phyloP scores from a whole-genome alignment of 129 eudicot genomes.

The Tanacetum coccineum region DNA sequence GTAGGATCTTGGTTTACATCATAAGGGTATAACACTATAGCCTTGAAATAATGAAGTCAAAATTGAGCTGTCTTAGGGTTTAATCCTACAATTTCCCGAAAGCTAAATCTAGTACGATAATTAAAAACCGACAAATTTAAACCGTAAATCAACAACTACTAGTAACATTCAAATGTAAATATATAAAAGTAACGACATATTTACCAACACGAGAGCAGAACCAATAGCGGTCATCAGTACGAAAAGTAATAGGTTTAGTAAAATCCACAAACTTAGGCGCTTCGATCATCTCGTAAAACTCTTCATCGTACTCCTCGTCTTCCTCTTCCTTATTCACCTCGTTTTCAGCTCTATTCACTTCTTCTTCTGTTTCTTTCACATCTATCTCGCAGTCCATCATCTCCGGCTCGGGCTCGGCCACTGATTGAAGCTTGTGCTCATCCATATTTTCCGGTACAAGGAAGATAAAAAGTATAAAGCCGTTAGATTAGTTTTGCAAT shows the following conservation, averaged over 20 bases:
- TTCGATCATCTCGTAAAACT: slow-evolving; percentile 78
- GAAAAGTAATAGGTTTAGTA: slow-evolving; percentile 50
- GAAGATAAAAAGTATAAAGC: slow-evolving; percentile 21
- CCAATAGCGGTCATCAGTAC: slow-evolving; percentile 90
- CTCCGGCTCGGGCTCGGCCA: slow-evolving; percentile 2
- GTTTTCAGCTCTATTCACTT: too few species aligned
- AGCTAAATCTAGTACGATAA: slow-evolving; percentile 5
- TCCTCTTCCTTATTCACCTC: slow-evolving; percentile 17
- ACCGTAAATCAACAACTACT: slow-evolving; percentile 7
- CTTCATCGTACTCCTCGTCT: slow-evolving; percentile 39
- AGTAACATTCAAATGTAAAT: slow-evolving; percentile 5
- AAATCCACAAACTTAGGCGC: slow-evolving; percentile 96
- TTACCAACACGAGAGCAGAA: slow-evolving; percentile 94
- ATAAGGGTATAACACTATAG: too few species aligned
- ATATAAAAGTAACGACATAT: slow-evolving; percentile 13
- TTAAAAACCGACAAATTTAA: slow-evolving; percentile 7
- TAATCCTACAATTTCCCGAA: too few species aligned
- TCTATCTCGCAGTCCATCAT: background rate
- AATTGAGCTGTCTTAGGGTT: background rate
- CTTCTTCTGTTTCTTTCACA: background rate
- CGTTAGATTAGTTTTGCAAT: slow-evolving; percentile 24
- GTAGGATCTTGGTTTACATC: too few species aligned
- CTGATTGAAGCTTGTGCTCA: slow-evolving; percentile 17
- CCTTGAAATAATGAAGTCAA: too few species aligned
- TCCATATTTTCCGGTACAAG: slow-evolving; percentile 29